Conservation (phyloP, 2,329 filamentous ascomycete genomes). For the Daldinia sp. region DNA sequence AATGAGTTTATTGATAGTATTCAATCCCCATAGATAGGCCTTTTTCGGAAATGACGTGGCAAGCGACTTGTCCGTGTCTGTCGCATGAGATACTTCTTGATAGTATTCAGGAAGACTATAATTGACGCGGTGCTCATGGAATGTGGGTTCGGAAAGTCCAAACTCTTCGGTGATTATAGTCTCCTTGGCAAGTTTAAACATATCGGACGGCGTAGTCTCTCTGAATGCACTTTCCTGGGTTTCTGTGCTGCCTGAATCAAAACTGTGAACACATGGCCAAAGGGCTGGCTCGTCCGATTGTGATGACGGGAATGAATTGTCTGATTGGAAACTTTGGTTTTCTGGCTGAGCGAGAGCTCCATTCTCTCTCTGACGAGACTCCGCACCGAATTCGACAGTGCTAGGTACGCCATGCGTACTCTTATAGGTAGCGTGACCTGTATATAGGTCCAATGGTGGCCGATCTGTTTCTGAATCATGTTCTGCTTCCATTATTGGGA, state of each 20-base stretch:
- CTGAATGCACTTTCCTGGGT: not conserved
- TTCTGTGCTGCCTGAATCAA: not conserved
- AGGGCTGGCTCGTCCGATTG: not conserved
- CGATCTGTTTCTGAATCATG: not conserved
- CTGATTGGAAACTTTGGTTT: not conserved
- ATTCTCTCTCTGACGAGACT: not conserved
- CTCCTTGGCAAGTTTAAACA: no score
- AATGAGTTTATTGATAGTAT: not conserved
- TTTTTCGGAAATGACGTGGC: not conserved
- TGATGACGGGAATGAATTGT: not conserved
- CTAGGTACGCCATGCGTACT: not conserved
- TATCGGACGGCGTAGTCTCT: not conserved
- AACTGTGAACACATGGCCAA: not conserved
- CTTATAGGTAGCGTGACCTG: not conserved
- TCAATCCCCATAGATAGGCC: not conserved
- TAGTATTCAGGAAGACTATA: not conserved
- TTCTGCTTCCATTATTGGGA: not conserved
- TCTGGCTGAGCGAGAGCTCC: not conserved
- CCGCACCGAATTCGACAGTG: not conserved
- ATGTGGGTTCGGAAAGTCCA: not conserved
- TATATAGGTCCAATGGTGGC: not conserved
- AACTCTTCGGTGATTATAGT: not conserved
- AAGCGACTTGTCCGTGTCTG: not conserved
- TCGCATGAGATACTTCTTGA: not conserved
- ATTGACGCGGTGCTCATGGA: not conserved